A percentile compares a stretch with the other conserved stretches of the same genome.
Evolutionary conservation across 495 filamentous ascomycete genomes (phyloP).

Genomic region (Lasiosphaeria miniovina): DNA sequence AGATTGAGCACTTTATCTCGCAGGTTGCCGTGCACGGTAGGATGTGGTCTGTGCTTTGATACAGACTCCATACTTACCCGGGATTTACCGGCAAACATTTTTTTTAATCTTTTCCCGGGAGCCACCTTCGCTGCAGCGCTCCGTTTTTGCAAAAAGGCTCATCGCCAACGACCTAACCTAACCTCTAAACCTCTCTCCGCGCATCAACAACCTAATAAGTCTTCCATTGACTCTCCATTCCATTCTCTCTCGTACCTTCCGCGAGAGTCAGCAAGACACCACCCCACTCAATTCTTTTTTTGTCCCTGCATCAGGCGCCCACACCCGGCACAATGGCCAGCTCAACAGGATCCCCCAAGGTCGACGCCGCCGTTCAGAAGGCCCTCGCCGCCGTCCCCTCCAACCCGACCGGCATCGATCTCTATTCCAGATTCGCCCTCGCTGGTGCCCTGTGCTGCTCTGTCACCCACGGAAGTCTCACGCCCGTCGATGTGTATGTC

Average conservation of each 20-base stretch:
- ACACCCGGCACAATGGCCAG: constrained; percentile 23
- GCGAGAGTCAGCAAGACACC: constrained; percentile 21
- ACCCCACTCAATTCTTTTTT: constrained; percentile 33
- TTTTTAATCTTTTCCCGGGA: constrained; percentile 27
- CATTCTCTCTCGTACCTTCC: constrained; percentile 18
- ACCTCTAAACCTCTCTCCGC: background rate
- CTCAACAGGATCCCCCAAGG: constrained; percentile 32
- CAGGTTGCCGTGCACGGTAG: too few relatives aligned
- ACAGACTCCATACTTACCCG: constrained; percentile 17
- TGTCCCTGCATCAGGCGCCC: constrained; percentile 9
- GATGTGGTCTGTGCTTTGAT: constrained; percentile 16
- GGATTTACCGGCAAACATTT: constrained; percentile 29
- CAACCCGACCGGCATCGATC: constrained; percentile 48
- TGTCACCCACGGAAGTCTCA: constrained; percentile 87
- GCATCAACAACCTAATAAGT: background rate
- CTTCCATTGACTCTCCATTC: constrained; percentile 26
- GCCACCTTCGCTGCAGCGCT: constrained; percentile 8
- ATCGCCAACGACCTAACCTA: constrained; percentile 19
- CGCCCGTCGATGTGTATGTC: constrained; percentile 95
- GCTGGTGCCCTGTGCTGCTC: constrained; percentile 93
- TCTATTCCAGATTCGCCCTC: constrained; percentile 85
- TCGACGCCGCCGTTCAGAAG: constrained; percentile 33
- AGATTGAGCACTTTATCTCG: background rate
- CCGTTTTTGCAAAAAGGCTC: constrained; percentile 33
- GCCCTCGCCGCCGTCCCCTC: constrained; percentile 28